phyloP scores from a whole-genome alignment of 192 early-diverging fungal species.

The Coemansia erecta region DNA sequence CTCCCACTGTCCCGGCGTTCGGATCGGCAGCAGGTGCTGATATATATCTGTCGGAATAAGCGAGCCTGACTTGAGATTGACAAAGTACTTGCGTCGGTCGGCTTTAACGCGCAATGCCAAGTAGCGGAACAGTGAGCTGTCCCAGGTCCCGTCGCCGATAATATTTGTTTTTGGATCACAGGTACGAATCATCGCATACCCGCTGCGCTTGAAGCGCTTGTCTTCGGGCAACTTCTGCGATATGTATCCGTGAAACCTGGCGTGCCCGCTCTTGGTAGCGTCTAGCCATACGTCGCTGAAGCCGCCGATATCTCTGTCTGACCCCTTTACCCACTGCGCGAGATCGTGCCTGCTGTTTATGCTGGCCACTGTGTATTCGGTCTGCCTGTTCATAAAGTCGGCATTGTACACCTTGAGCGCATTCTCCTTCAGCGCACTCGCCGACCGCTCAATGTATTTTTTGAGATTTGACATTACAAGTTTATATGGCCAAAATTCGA shows the following conservation, averaged over 20 bases:
- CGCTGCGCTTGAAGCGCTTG: conserved; percentile 69
- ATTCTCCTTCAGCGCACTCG: conserved; percentile 21
- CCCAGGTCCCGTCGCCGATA: conserved; percentile 76
- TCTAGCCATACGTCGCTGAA: conserved; percentile 75
- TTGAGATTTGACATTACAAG: conserved; percentile 10
- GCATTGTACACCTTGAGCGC: conserved; percentile 29
- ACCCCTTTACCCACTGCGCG: conserved; percentile 75
- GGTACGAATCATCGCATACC: conserved; percentile 89
- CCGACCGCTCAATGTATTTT: conserved; percentile 38
- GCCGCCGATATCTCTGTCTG: conserved; percentile 91
- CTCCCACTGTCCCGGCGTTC: conserved; percentile 90
- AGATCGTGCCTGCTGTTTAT: conserved; percentile 65
- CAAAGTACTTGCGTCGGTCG: conserved; percentile 82
- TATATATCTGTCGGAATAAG: conserved; percentile 82
- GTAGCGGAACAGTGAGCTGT: conserved; percentile 83
- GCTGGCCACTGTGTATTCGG: conserved; percentile 67
- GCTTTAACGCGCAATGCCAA: conserved; percentile 77
- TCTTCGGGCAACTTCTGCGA: conserved; percentile 76
- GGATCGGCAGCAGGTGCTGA: conserved; percentile 88
- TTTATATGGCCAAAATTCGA: not conserved
- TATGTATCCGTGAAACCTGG: conserved; percentile 76
- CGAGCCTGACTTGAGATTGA: conserved; percentile 88
- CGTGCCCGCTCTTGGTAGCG: conserved; percentile 62
- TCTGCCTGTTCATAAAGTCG: conserved; percentile 61
- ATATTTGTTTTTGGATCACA: conserved; percentile 68